phyloP scores from a whole-genome alignment of 2,329 filamentous ascomycete genomes.

The Talaromyces albobiverticillius region DNA sequence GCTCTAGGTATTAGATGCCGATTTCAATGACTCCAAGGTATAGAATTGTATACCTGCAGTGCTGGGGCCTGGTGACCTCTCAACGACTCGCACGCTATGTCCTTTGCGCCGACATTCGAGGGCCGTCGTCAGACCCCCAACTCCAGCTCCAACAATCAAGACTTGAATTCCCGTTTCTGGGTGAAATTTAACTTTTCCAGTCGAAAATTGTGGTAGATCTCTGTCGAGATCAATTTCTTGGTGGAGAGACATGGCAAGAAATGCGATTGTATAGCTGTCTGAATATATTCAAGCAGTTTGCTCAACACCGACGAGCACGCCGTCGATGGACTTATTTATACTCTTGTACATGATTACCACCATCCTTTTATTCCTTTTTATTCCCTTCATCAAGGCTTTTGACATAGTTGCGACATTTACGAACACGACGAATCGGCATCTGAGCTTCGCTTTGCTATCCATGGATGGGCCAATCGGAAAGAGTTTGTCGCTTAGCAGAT shows the following conservation, averaged over 20 bases:
- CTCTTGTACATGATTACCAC: neutral
- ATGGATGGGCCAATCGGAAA: slow-evolving; percentile 2
- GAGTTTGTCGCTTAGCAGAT: neutral
- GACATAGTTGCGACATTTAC: neutral
- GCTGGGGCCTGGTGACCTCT: slow-evolving; percentile 11
- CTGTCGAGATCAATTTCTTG: slow-evolving; percentile 5
- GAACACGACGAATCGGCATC: neutral
- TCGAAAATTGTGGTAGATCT: neutral
- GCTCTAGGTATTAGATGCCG: neutral
- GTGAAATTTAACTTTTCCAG: neutral
- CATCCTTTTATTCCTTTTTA: neutral
- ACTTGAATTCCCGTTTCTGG: slow-evolving; percentile 20
- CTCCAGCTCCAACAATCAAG: slow-evolving; percentile 27
- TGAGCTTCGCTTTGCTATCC: neutral
- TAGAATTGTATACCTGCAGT: slow-evolving; percentile 5
- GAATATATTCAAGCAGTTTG: neutral
- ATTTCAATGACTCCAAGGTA: neutral
- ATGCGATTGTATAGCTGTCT: neutral
- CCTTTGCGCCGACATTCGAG: slow-evolving; percentile 30
- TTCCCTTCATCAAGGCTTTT: too few relatives aligned
- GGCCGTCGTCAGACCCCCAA: slow-evolving; percentile 24
- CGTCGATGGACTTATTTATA: slow-evolving; percentile 5
- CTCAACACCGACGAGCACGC: neutral
- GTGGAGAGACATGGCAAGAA: slow-evolving; percentile 2
- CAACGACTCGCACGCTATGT: slow-evolving; percentile 25